A percentile compares a stretch with the other conserved stretches of the same genome.
phyloP scores from a whole-genome alignment of 2,329 filamentous ascomycete species.

The Rutstroemia sp. region DNA sequence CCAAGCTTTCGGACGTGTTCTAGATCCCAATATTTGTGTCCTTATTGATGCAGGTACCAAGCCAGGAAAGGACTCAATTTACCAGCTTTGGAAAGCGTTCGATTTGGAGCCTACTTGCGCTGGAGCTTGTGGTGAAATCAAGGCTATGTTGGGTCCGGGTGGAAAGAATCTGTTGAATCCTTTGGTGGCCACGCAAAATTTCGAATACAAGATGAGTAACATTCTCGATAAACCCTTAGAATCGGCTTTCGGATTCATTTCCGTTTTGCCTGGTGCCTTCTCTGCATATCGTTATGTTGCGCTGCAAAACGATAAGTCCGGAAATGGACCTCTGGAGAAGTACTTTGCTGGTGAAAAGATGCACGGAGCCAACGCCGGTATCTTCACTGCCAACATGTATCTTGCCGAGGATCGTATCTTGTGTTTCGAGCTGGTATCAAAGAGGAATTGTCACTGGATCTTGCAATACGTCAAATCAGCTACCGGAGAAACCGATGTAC shows the following conservation, averaged over 20 bases:
- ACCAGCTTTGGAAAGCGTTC: conserved; percentile 98
- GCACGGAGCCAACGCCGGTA: conserved; percentile 90
- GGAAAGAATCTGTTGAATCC: conserved; percentile 84
- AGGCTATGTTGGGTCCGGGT: conserved; percentile 85
- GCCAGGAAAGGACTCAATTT: conserved; percentile 82
- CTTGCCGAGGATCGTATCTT: conserved; percentile 83
- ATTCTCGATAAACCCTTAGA: conserved; percentile 97
- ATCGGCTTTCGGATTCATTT: conserved; percentile 97
- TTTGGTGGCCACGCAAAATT: conserved; percentile 93
- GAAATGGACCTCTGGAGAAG: conserved; percentile 89
- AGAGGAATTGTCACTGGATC: conserved; percentile 91
- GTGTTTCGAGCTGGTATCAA: conserved; percentile 93
- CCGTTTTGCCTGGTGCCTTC: conserved; percentile 87
- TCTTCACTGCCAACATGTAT: conserved; percentile 97
- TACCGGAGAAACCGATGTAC: conserved; percentile 95
- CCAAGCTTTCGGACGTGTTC: conserved; percentile 87
- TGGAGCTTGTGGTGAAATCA: conserved; percentile 94
- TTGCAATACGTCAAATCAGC: conserved; percentile 96
- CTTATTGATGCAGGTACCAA: conserved; percentile 93
- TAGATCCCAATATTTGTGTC: conserved; percentile 96
- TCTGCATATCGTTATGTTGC: conserved; percentile 95
- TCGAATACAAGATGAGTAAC: conserved; percentile 99
- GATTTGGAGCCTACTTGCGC: conserved; percentile 97
- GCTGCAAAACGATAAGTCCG: conserved; percentile 91
- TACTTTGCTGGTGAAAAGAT: conserved; percentile 99